These are phyloP conservation scores for Echeveria elegans DNA, from an alignment of 164 flowering plant species.

Conservation along the genomic window DNA sequence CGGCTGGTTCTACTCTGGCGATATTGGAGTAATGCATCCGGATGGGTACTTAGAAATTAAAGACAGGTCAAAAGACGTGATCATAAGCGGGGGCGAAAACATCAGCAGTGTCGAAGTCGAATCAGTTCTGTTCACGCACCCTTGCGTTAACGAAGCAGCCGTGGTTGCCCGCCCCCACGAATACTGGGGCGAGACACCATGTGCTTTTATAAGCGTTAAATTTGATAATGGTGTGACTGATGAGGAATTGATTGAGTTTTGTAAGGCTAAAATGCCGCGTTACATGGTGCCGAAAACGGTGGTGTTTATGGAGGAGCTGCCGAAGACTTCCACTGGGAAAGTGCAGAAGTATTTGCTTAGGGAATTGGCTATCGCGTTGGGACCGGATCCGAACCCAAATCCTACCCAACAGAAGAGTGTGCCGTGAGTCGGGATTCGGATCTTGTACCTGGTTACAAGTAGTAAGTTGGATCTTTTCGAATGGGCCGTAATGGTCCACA, in stretches of 20 bases:
- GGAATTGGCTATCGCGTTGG: neutral
- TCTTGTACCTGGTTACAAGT: no score
- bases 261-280: constrained; percentile 2
- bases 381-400: neutral
- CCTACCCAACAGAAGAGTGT: neutral
- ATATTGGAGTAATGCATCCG: constrained; percentile 3
- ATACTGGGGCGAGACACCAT: constrained; percentile 8
- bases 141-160: neutral
- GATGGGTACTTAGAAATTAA: constrained; percentile 6
- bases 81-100: constrained; percentile 8
- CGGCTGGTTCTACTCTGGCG: constrained; percentile 7
- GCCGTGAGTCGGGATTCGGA: neutral
- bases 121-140: neutral
- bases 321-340: constrained; percentile 4
- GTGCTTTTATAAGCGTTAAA: constrained; percentile 1
- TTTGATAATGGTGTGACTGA: neutral
- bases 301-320: constrained; percentile 5
- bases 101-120: neutral
- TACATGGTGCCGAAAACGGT: constrained; percentile 6
- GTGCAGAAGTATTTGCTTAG: constrained; percentile 7
- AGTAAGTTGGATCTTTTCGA: no score
- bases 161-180: constrained; percentile 5
- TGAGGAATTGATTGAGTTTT: constrained; percentile 3
- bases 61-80: constrained; percentile 6
- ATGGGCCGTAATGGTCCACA: no score